Evolutionary conservation across 2,329 filamentous ascomycete species (phyloP), one percentile per base, ranked within the genome.

Genomic region (Cytospora piceae): DNA sequence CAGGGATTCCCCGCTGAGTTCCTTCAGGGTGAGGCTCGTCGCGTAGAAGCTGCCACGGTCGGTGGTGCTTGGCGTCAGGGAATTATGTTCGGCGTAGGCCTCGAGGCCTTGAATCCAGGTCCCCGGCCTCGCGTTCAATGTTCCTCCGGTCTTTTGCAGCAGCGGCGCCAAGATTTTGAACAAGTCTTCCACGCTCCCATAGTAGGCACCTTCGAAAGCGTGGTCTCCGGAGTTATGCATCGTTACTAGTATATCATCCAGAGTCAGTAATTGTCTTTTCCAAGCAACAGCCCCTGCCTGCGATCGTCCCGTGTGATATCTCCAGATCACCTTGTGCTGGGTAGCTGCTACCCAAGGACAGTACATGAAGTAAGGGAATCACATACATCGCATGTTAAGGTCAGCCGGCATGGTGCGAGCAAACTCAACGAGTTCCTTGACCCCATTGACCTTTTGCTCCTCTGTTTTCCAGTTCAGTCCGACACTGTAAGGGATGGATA

Each of bases 11-110:
- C 76, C 75, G 46, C 70, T 73, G 54, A 81, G 71, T 7, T 74
- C 74, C 54, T 76, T 76, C 42, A 79, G 74, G 64, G 78, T 77
- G 29, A 80, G 65, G 67, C 77, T 79, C 64, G 78, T 79, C 51
- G 79, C 75, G 69, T 78, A 79, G 64, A 81, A 81, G 4, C 74
- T 79, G 68, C 80, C 78, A 72, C 78, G 76, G 77, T 80, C 56
- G 17, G 54, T 58, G 4, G 24, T 55, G n/a, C 69, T 62, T 14
- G 72, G 27, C 67, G 70, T 31, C 9, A 62, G 32, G 17, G 46
- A 64, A 52, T 52, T 74, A 7, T 71, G 72, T 20, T 68, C 66
- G 27, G 73, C 74, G 58, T 74, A 76, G 67, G 76, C 70, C 31
- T 73, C 70, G n/a, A 76, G 69, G 9, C 73, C 71, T 54, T 74